A percentile compares a stretch with the other conserved stretches of the same genome.
These are phyloP conservation scores for Fusarium marasasianum DNA, from an alignment of 2,329 filamentous ascomycete species.

Conservation along the genomic window DNA sequence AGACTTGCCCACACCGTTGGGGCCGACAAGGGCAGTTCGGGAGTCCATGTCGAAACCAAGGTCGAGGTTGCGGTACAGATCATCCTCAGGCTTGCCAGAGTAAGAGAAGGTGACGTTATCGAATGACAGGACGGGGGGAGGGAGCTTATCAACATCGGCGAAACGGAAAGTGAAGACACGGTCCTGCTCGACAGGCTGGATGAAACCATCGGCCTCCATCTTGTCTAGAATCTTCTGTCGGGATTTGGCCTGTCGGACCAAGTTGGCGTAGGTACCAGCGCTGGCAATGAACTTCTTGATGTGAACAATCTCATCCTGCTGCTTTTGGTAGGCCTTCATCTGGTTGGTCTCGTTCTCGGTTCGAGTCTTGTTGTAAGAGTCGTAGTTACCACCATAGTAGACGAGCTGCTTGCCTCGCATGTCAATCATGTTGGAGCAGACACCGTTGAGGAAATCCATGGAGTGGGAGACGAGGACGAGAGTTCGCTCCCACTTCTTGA, in stretches of 20 bases:
- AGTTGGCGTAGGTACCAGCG: slow-evolving; percentile 98
- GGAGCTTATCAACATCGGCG: slow-evolving; percentile 98
- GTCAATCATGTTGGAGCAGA: slow-evolving; percentile 98
- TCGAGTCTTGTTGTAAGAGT: slow-evolving; percentile 95
- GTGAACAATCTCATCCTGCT: slow-evolving; percentile 98
- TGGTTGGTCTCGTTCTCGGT: slow-evolving; percentile 96
- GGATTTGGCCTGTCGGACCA: slow-evolving; percentile 98
- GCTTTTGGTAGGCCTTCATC: slow-evolving; percentile 98
- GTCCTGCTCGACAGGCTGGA: slow-evolving; percentile 87
- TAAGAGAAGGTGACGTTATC: slow-evolving; percentile 99
- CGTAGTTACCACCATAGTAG: slow-evolving; percentile 99
- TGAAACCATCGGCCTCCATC: slow-evolving; percentile 99
- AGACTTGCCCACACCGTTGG: slow-evolving; percentile 99
- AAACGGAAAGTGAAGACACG: slow-evolving; percentile 97
- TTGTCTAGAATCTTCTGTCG: slow-evolving; percentile 99
- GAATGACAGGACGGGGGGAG: slow-evolving; percentile 93
- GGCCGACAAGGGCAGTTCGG: slow-evolving; percentile 93
- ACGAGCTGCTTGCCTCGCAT: slow-evolving; percentile 90
- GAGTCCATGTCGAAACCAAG: slow-evolving; percentile 99
- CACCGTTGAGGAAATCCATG: slow-evolving; percentile 99
- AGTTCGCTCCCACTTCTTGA: slow-evolving; percentile 99
- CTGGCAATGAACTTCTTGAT: slow-evolving; percentile 99
- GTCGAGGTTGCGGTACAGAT: slow-evolving; percentile 95
- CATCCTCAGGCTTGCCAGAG: slow-evolving; percentile 87
- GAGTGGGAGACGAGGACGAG: slow-evolving; percentile 97